Conservation (phyloP, 2,329 filamentous ascomycete genomes). For the Fusarium brevicatenulatum region DNA sequence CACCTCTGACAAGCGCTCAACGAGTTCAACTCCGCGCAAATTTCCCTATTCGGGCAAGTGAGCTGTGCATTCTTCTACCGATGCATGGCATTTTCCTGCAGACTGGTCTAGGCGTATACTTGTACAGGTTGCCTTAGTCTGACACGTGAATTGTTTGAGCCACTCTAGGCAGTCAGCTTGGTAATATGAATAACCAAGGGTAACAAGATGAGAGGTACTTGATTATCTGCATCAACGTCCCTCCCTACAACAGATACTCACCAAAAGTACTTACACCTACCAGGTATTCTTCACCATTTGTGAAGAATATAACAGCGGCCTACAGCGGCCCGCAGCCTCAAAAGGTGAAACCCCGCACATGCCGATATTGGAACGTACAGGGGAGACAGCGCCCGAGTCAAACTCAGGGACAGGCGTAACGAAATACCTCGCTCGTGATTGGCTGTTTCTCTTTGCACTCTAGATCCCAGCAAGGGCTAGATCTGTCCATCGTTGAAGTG, state of each 20-base stretch:
- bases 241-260: background rate
- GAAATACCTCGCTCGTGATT: constrained; percentile 40
- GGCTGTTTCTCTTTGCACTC: constrained; percentile 5
- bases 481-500: background rate
- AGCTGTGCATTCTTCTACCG: constrained; percentile 16
- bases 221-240: background rate
- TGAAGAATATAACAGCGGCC: constrained; percentile 7
- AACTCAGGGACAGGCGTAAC: constrained; percentile 26
- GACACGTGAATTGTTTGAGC: constrained; percentile 19
- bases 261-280: background rate
- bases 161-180: background rate
- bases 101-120: constrained; percentile 1
- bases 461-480: constrained; percentile 6
- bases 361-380: constrained; percentile 9
- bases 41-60: constrained; percentile 31
- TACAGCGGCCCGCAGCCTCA: constrained; percentile 19
- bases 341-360: constrained; percentile 8
- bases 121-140: background rate
- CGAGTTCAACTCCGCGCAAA: constrained; percentile 21
- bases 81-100: constrained; percentile 5
- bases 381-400: constrained; percentile 31
- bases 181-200: background rate
- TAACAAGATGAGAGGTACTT: background rate
- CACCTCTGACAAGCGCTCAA: background rate
- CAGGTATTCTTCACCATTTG: background rate